Evolutionary conservation across 768 basidiomycete species (phyloP).

Genomic region (Lyophyllum semitale): DNA sequence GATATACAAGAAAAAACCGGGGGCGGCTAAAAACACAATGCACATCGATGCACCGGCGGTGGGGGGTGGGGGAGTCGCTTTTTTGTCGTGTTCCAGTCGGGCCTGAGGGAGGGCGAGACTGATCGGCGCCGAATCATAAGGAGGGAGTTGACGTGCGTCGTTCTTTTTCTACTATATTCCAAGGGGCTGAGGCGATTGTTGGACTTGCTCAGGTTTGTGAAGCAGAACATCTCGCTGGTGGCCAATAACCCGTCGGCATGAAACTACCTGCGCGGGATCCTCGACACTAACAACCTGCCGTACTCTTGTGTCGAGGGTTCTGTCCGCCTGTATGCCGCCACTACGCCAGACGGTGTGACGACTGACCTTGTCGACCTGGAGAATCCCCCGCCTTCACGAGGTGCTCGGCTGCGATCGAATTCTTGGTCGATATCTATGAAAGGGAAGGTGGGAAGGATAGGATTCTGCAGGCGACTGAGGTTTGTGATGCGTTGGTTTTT

Average conservation of each 20-base stretch:
- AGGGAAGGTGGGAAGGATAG: conserved; percentile 49
- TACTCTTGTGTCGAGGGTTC: conserved; percentile 59
- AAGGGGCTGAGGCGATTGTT: background rate
- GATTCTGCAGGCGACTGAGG: conserved; percentile 50
- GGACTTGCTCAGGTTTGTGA: conserved; percentile 59
- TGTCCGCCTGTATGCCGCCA: conserved; percentile 62
- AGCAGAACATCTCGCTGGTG: conserved; percentile 79
- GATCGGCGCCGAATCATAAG: conserved; percentile 60
- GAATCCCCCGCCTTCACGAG: conserved; percentile 64
- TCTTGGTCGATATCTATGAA: conserved; percentile 78
- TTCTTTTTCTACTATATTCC: conserved; percentile 4
- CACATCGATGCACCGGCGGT: background rate
- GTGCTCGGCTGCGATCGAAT: conserved; percentile 80
- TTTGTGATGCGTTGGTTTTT: conserved; percentile 18
- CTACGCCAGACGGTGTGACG: conserved; percentile 22
- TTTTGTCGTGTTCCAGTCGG: conserved; percentile 79
- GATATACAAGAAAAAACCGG: background rate
- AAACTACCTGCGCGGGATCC: conserved; percentile 91
- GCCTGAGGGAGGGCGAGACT: conserved; percentile 59
- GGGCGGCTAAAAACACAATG: background rate
- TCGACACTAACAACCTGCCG: conserved; percentile 61
- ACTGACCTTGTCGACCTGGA: conserved; percentile 68
- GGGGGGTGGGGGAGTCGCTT: conserved; percentile 63
- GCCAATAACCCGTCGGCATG: conserved; percentile 95
- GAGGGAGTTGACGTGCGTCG: conserved; percentile 79